Evolutionary conservation across 148 eudicot genomes (phyloP).

Genomic region (Limonium bicolor): DNA sequence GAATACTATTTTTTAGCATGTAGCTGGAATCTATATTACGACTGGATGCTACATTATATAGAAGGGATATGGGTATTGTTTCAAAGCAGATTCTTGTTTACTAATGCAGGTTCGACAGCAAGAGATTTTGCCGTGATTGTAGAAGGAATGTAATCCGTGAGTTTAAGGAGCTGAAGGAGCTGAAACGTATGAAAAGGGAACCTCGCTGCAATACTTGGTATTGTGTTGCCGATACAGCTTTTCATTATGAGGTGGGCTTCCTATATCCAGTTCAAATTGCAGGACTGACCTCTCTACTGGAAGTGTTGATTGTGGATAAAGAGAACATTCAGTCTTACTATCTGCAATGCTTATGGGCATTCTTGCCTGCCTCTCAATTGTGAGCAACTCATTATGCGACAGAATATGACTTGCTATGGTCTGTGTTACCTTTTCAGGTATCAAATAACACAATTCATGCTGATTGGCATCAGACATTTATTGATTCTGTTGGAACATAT

Average conservation of each 20-base stretch:
- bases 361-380: no score
- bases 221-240: slow-evolving; percentile 88
- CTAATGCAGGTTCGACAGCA: slow-evolving; percentile 94
- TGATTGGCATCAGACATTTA: slow-evolving; percentile 83
- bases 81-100: no score
- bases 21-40: no score
- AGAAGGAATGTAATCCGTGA: slow-evolving; percentile 94
- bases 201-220: slow-evolving; percentile 87
- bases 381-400: no score
- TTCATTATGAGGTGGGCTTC: slow-evolving; percentile 70
- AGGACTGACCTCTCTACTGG: no score
- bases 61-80: no score
- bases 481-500: slow-evolving; percentile 55
- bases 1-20: no score
- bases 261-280: not conserved
- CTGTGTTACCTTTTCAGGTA: slow-evolving; percentile 38
- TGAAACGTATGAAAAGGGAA: slow-evolving; percentile 69
- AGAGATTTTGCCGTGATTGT: slow-evolving; percentile 95
- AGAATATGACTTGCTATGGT: no score
- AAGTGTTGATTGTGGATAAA: no score
- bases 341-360: no score
- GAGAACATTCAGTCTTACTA: no score
- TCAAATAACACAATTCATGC: slow-evolving; percentile 65
- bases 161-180: slow-evolving; percentile 87
- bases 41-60: no score